Conservation (phyloP, 2,329 filamentous ascomycete species). For the Macrophomina tecta region DNA sequence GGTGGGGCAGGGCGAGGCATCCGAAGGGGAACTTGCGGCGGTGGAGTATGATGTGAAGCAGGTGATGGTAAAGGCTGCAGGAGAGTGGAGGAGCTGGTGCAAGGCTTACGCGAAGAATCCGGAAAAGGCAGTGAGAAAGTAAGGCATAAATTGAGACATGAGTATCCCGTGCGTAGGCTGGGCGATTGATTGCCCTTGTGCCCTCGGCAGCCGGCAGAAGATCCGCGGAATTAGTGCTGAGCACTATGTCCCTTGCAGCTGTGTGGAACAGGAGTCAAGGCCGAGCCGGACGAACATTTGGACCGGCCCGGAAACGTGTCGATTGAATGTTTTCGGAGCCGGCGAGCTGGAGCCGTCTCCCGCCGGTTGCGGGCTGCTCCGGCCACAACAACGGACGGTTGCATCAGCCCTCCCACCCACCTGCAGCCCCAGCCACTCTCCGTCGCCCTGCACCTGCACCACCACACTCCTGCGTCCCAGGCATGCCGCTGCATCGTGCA, state of each 20-base stretch:
- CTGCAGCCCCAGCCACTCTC: too few relatives aligned
- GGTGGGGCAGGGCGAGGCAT: conserved; percentile 23
- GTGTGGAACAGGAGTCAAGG: too few relatives aligned
- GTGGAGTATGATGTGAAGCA: conserved; percentile 51
- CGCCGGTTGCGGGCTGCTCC: neutral
- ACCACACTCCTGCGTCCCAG: too few relatives aligned
- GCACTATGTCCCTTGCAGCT: neutral
- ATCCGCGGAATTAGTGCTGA: too few relatives aligned
- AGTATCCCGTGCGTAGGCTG: too few relatives aligned
- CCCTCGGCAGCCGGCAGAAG: too few relatives aligned
- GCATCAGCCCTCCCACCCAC: too few relatives aligned
- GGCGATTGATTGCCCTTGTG: too few relatives aligned
- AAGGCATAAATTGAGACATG: neutral
- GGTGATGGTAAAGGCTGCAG: conserved; percentile 48
- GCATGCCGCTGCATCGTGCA: too few relatives aligned
- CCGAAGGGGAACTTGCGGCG: conserved; percentile 47
- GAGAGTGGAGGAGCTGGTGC: conserved; percentile 50
- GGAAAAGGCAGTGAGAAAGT: conserved; percentile 49
- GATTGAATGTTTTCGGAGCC: neutral
- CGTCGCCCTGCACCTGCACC: too few relatives aligned
- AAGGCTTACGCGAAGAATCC: conserved; percentile 46
- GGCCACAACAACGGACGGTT: neutral
- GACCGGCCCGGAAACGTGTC: too few relatives aligned
- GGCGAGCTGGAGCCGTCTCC: neutral
- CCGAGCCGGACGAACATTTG: too few relatives aligned